Percentiles rank a stretch among this genome's conserved stretches.
These are phyloP conservation scores for Arachnopeziza araneosa DNA, from an alignment of 2,329 filamentous ascomycete genomes.

Conservation along the genomic window DNA sequence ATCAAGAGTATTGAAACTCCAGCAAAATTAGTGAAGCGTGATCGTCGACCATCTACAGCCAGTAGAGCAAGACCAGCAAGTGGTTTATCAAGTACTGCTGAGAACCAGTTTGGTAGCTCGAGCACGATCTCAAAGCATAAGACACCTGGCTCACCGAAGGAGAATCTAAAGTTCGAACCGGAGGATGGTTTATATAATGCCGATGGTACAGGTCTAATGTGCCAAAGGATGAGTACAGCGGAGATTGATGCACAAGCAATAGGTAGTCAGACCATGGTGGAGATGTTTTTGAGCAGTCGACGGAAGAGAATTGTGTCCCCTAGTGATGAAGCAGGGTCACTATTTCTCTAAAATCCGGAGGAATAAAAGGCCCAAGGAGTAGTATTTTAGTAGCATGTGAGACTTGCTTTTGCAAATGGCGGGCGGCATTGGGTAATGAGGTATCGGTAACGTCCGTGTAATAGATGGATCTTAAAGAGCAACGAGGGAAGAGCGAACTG, in stretches of 20 bases:
- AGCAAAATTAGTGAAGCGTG: constrained; percentile 23
- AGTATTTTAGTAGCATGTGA: too few relatives aligned
- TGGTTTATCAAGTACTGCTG: constrained; percentile 21
- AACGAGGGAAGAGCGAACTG: not conserved
- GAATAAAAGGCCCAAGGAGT: not conserved
- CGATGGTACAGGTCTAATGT: constrained; percentile 12
- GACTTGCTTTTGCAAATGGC: not conserved
- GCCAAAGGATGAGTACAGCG: not conserved
- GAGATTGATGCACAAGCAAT: not conserved
- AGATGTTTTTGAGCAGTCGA: constrained; percentile 5
- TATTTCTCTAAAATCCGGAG: not conserved
- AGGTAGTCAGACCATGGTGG: not conserved
- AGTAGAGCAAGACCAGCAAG: constrained; percentile 22
- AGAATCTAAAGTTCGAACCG: not conserved
- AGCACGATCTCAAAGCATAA: constrained; percentile 6
- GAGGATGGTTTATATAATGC: constrained; percentile 17
- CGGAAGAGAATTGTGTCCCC: not conserved
- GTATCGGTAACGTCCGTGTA: not conserved
- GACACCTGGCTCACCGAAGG: not conserved
- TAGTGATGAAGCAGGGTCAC: not conserved
- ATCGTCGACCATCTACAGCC: constrained; percentile 5
- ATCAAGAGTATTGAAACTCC: constrained; percentile 22
- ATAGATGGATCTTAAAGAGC: not conserved
- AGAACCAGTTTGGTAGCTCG: constrained; percentile 29
- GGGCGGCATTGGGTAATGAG: not conserved